Conservation (phyloP, 192 early-diverging fungal species). For the Geranomyces variabilis region DNA sequence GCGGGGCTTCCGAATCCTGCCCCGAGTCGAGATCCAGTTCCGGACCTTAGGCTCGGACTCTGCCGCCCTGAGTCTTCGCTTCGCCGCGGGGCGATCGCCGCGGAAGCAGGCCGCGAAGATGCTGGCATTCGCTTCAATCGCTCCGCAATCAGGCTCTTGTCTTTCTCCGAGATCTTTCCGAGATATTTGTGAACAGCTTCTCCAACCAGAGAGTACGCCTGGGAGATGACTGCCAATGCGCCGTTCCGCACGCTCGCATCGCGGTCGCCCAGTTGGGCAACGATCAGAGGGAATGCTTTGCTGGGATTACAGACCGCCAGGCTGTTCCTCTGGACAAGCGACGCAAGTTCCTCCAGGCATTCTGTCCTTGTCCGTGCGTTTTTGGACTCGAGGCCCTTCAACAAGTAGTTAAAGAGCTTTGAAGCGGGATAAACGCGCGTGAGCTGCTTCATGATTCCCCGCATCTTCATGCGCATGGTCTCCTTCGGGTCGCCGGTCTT, state of each 20-base stretch:
- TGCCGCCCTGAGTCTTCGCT: not conserved
- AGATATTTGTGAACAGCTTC: conserved; percentile 75
- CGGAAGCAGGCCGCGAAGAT: not conserved
- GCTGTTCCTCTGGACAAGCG: conserved; percentile 73
- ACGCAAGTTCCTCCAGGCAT: conserved; percentile 78
- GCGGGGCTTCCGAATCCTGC: not conserved
- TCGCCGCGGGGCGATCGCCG: not conserved
- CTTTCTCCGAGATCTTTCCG: conserved; percentile 76
- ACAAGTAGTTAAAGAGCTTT: conserved; percentile 72
- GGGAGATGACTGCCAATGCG: conserved; percentile 69
- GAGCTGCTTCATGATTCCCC: conserved; percentile 71
- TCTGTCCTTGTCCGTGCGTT: conserved; percentile 81
- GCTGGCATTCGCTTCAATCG: conserved; percentile 62
- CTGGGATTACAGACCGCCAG: conserved; percentile 63
- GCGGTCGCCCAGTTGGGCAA: conserved; percentile 73
- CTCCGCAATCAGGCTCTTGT: conserved; percentile 80
- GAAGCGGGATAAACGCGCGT: conserved; percentile 77
- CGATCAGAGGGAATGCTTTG: conserved; percentile 75
- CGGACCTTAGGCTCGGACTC: not conserved
- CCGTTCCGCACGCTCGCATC: conserved; percentile 83
- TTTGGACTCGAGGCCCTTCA: conserved; percentile 76
- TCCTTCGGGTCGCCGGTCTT: conserved; percentile 89
- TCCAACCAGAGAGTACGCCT: conserved; percentile 75
- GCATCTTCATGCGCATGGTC: conserved; percentile 71
- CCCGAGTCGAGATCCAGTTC: not conserved